Conservation (phyloP, 2,329 filamentous ascomycete genomes). For the Phyllosticta paracitricarpa region DNA sequence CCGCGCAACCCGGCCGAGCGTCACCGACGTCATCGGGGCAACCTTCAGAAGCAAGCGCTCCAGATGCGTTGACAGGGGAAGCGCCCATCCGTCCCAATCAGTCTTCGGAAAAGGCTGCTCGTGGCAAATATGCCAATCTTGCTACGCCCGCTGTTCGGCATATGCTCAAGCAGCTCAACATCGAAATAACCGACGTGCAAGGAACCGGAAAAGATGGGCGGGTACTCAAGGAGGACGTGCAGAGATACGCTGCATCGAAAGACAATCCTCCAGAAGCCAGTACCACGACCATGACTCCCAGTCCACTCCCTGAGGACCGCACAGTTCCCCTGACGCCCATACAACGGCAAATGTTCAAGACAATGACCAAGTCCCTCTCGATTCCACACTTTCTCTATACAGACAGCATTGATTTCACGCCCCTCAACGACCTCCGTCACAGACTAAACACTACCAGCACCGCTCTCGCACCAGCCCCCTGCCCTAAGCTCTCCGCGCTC, state of each 20-base stretch:
- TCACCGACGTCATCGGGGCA: slow-evolving; percentile 16
- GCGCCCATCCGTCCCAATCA: background rate
- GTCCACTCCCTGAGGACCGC: slow-evolving; percentile 48
- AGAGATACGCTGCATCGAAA: slow-evolving; percentile 46
- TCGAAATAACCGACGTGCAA: slow-evolving; percentile 67
- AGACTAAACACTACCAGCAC: slow-evolving; percentile 42
- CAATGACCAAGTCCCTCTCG: slow-evolving; percentile 81
- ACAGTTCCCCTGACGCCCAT: slow-evolving; percentile 61
- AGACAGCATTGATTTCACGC: slow-evolving; percentile 75
- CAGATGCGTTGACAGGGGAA: slow-evolving; percentile 3
- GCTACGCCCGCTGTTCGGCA: slow-evolving; percentile 91
- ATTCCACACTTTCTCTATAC: slow-evolving; percentile 96
- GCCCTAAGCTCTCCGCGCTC: slow-evolving; percentile 61
- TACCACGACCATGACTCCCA: slow-evolving; percentile 21
- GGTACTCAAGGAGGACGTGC: slow-evolving; percentile 86
- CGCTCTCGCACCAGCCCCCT: slow-evolving; percentile 25
- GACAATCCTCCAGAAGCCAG: slow-evolving; percentile 17
- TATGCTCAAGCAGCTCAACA: slow-evolving; percentile 65
- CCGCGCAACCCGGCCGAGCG: background rate
- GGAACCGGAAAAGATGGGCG: slow-evolving; percentile 87
- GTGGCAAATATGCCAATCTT: slow-evolving; percentile 60
- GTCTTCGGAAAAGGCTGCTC: slow-evolving; percentile 17
- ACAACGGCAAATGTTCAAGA: slow-evolving; percentile 92
- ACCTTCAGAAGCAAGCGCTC: slow-evolving; percentile 12
- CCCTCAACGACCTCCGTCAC: slow-evolving; percentile 60